These are phyloP conservation scores for Tricholoma hemisulphureum DNA, from an alignment of 768 basidiomycete genomes.

Conservation along the genomic window DNA sequence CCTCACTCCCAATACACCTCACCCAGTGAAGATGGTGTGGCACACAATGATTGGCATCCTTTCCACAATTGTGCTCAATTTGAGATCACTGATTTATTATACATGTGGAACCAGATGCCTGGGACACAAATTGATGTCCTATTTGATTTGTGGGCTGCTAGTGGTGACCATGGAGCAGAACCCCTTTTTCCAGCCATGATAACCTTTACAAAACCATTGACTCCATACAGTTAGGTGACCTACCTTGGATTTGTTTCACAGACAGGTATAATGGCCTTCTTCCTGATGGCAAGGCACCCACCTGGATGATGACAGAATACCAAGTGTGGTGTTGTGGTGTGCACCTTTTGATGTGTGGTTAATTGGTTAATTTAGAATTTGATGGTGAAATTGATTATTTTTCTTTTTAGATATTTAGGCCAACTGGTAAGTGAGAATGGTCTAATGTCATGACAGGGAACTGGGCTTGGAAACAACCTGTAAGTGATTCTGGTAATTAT, in stretches of 20 bases:
- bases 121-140: not conserved
- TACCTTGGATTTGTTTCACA: slow-evolving; percentile 36
- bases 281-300: slow-evolving; percentile 16
- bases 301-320: slow-evolving; percentile 32
- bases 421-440: slow-evolving; percentile 11
- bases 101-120: not conserved
- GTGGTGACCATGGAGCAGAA: no score
- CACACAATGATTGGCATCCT: not conserved
- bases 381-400: slow-evolving; percentile 30
- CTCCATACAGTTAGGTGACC: no score
- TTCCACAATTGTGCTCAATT: not conserved
- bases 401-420: slow-evolving; percentile 26
- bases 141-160: no score
- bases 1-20: no score
- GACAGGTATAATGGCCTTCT: slow-evolving; percentile 25
- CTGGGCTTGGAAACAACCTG: slow-evolving; percentile 27
- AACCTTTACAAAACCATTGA: no score
- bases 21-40: not conserved
- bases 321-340: slow-evolving; percentile 35
- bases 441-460: slow-evolving; percentile 23
- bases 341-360: slow-evolving; percentile 21
- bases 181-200: no score
- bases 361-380: slow-evolving; percentile 36
- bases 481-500: not conserved
- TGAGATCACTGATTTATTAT: slow-evolving; percentile 2